Percentiles rank a stretch among this genome's conserved stretches.
Conservation (phyloP, 2,329 filamentous ascomycete species). For the Arachnomyces sp. region DNA sequence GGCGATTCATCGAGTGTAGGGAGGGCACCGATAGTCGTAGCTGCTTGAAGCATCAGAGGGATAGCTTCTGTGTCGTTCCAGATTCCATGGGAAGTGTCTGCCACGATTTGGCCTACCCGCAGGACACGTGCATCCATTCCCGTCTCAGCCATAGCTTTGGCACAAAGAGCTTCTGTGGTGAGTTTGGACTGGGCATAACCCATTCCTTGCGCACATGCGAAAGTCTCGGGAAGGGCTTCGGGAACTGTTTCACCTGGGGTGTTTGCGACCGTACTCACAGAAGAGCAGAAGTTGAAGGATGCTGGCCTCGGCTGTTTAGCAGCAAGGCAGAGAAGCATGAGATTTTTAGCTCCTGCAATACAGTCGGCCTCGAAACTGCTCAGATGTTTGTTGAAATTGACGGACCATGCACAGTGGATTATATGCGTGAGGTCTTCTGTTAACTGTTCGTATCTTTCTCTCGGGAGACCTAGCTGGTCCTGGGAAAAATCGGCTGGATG, state of each 20-base stretch:
- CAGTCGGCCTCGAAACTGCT: conserved; percentile 49
- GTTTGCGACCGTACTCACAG: conserved; percentile 38
- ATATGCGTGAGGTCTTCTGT: conserved; percentile 42
- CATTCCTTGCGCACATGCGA: conserved; percentile 34
- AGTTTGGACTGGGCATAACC: conserved; percentile 41
- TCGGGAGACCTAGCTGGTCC: conserved; percentile 41
- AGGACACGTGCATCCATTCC: conserved; percentile 31
- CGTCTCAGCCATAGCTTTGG: conserved; percentile 24
- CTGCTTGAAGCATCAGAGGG: conserved; percentile 45
- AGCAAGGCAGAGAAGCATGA: conserved; percentile 31
- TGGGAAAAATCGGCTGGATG: conserved; percentile 44
- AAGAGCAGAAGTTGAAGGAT: conserved; percentile 46
- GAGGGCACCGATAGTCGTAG: conserved; percentile 37
- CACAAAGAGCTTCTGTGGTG: conserved; percentile 34
- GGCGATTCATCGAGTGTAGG: conserved; percentile 40
- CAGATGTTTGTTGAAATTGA: conserved; percentile 56
- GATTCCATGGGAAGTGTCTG: conserved; percentile 39
- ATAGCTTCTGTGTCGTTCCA: conserved; percentile 50
- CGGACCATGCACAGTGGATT: conserved; percentile 58
- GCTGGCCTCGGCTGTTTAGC: conserved; percentile 24
- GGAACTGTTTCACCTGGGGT: conserved; percentile 22
- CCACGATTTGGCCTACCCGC: conserved; percentile 47
- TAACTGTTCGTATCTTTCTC: conserved; percentile 35
- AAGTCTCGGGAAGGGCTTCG: conserved; percentile 28
- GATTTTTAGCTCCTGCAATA: conserved; percentile 43